Evolutionary conservation across 1,139 yeast species (phyloP).

Genomic region (Waltiozyma sp.): DNA sequence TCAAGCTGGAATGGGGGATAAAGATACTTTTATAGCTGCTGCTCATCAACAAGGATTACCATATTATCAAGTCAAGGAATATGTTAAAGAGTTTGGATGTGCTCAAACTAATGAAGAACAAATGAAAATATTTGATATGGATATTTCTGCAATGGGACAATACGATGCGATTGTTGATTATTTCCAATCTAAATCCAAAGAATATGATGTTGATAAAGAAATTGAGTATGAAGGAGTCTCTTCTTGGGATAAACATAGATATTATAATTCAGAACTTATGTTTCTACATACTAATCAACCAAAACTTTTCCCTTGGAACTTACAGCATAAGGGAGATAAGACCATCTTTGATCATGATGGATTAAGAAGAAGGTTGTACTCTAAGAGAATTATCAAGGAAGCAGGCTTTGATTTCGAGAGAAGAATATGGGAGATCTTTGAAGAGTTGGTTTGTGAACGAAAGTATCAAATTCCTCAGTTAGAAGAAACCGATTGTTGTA

Average conservation of each 20-base stretch:
- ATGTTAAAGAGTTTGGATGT: slow-evolving; percentile 14
- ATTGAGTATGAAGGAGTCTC: slow-evolving; percentile 7
- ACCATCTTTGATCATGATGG: slow-evolving; percentile 11
- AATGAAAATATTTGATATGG: slow-evolving; percentile 9
- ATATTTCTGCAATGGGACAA: slow-evolving; percentile 19
- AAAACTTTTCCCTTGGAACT: slow-evolving; percentile 19
- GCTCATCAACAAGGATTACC: slow-evolving; percentile 29
- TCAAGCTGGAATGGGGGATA: slow-evolving; percentile 56
- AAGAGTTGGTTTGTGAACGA: slow-evolving; percentile 17
- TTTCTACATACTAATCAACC: slow-evolving; percentile 19
- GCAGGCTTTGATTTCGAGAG: slow-evolving; percentile 16
- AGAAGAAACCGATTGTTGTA: no score
- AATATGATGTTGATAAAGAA: slow-evolving; percentile 4
- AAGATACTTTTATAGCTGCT: slow-evolving; percentile 53
- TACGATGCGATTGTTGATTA: slow-evolving; percentile 22
- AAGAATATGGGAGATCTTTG: slow-evolving; percentile 15
- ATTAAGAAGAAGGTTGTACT: slow-evolving; percentile 13
- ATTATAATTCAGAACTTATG: slow-evolving; percentile 11
- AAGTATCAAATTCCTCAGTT: background rate
- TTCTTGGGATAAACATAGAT: slow-evolving; percentile 9
- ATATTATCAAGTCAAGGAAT: slow-evolving; percentile 51
- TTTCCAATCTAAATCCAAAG: slow-evolving; percentile 8
- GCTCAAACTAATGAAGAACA: background rate
- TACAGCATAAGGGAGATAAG: slow-evolving; percentile 15
- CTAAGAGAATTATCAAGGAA: slow-evolving; percentile 11